Evolutionary conservation across 2,329 filamentous ascomycete genomes (phyloP).

Genomic region (Pseudogymnoascus sp.): DNA sequence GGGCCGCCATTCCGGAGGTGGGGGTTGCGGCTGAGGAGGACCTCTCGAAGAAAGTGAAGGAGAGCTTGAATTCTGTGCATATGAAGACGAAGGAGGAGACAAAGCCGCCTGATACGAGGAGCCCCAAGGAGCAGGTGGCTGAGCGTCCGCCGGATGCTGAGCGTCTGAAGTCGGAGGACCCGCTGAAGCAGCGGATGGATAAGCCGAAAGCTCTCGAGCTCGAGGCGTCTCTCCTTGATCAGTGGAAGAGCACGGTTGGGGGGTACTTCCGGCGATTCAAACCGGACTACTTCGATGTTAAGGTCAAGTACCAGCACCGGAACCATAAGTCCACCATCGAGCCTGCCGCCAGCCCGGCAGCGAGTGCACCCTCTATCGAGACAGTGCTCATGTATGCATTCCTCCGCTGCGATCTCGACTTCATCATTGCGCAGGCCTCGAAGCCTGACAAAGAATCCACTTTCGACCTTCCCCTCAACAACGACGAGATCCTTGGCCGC

Average conservation of each 20-base stretch:
- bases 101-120: conserved; percentile 22
- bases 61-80: conserved; percentile 37
- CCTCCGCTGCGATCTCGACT: conserved; percentile 87
- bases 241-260: conserved; percentile 79
- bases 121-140: conserved; percentile 28
- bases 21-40: conserved; percentile 24
- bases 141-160: conserved; percentile 31
- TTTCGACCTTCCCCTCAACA: conserved; percentile 72
- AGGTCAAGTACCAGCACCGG: conserved; percentile 17
- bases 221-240: conserved; percentile 61
- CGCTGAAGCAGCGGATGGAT: conserved; percentile 31
- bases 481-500: conserved; percentile 71
- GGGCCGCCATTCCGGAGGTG: conserved; percentile 2
- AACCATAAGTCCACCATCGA: conserved; percentile 16
- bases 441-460: conserved; percentile 70
- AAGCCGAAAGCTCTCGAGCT: conserved; percentile 57
- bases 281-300: conserved; percentile 62
- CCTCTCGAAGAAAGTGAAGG: conserved; percentile 29
- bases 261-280: conserved; percentile 91
- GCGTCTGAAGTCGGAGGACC: conserved; percentile 33
- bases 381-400: conserved; percentile 87
- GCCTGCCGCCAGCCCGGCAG: conserved; percentile 21
- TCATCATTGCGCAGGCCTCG: conserved; percentile 78
- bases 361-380: conserved; percentile 51
- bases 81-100: conserved; percentile 43